These are phyloP conservation scores for Trametes cubensis DNA, from an alignment of 768 basidiomycete genomes.

Conservation along the genomic window DNA sequence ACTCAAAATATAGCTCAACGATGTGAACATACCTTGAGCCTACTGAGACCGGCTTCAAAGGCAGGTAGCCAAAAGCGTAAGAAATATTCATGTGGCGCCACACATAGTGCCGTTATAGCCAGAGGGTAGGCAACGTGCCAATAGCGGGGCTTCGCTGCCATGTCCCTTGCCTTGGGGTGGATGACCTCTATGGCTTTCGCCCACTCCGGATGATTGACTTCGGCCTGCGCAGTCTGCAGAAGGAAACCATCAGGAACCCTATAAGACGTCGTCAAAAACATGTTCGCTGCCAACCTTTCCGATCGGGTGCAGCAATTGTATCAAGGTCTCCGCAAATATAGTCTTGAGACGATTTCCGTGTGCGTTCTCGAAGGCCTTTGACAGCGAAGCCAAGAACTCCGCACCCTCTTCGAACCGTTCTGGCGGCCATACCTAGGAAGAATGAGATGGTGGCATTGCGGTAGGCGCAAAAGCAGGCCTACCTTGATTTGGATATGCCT, in stretches of 20 bases:
- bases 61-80: conserved; percentile 77
- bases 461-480: neutral
- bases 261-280: neutral
- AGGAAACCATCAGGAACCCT: conserved; percentile 4
- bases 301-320: conserved; percentile 80
- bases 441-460: neutral
- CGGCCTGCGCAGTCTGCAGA: conserved; percentile 84
- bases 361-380: conserved; percentile 80
- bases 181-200: conserved; percentile 87
- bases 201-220: conserved; percentile 95
- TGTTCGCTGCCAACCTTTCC: conserved; percentile 60
- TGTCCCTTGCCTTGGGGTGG: conserved; percentile 78
- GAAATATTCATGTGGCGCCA: conserved; percentile 85
- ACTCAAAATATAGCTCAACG: neutral
- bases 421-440: conserved; percentile 84
- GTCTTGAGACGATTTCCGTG: conserved; percentile 84
- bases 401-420: conserved; percentile 92
- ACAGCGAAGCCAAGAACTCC: conserved; percentile 84
- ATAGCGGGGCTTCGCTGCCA: conserved; percentile 88
- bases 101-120: conserved; percentile 80
- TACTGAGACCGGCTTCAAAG: conserved; percentile 72
- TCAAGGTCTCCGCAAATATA: conserved; percentile 82
- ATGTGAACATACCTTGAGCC: conserved; percentile 66
- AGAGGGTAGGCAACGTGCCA: conserved; percentile 88
- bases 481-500: conserved; percentile 84